Percentiles rank a stretch among this genome's conserved stretches.
Evolutionary conservation across 2,329 filamentous ascomycete genomes (phyloP).

Genomic region (Pseudogymnoascus verrucosus): DNA sequence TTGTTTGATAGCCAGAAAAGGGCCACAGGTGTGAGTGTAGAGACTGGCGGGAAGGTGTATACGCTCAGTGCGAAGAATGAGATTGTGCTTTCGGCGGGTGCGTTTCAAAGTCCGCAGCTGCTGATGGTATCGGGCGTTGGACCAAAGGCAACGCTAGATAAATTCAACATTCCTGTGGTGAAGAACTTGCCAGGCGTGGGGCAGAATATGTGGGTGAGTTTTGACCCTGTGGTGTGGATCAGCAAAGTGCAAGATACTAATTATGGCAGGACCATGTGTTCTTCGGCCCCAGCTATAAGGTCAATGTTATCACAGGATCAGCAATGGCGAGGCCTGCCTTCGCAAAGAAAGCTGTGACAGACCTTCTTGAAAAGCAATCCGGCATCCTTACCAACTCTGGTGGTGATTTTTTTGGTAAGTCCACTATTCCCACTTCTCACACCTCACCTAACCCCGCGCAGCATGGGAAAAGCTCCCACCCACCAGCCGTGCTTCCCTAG

Average conservation of each 20-base stretch:
- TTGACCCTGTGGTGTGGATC: constrained; percentile 32
- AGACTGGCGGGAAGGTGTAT: constrained; percentile 15
- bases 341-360: constrained; percentile 7
- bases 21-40: constrained; percentile 13
- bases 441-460: neutral
- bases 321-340: neutral
- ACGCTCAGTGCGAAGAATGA: neutral
- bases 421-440: neutral
- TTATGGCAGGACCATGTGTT: neutral
- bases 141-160: neutral
- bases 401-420: neutral
- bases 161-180: constrained; percentile 30
- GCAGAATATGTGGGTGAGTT: constrained; percentile 51
- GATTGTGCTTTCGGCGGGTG: neutral
- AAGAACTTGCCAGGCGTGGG: constrained; percentile 55
- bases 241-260: neutral
- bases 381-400: neutral
- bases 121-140: constrained; percentile 5
- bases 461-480: constrained; percentile 7
- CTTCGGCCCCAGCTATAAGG: neutral
- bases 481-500: neutral
- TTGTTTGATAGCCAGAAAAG: constrained; percentile 15
- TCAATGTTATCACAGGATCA: neutral
- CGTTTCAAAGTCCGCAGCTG: constrained; percentile 1
- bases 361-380: constrained; percentile 1